These are phyloP conservation scores for Vachellia pachyceras DNA, from an alignment of 306 rosid species.

Conservation along the genomic window DNA sequence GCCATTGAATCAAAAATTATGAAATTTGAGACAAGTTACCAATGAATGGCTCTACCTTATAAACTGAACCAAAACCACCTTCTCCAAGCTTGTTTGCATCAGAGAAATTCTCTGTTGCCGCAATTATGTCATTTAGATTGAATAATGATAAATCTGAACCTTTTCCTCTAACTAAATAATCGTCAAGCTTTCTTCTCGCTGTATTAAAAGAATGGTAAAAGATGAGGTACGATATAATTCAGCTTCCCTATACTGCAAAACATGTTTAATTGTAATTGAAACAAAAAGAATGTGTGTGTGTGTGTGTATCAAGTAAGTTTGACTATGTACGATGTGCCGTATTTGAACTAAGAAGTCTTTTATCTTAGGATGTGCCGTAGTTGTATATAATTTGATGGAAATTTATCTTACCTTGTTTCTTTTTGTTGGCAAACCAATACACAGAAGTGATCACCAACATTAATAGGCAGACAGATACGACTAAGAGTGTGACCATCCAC, in stretches of 20 bases:
- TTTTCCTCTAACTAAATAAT: slow-evolving; percentile 20
- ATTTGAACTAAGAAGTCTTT: too few relatives aligned
- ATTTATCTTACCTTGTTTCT: not conserved
- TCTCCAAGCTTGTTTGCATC: not conserved
- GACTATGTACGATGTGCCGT: too few relatives aligned
- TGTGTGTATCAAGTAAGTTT: not conserved
- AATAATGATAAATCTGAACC: slow-evolving; percentile 49
- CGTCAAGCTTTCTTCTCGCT: not conserved
- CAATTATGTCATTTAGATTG: slow-evolving; percentile 41
- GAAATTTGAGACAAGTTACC: not conserved
- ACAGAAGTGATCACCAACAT: slow-evolving; percentile 1
- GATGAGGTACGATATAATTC: not conserved
- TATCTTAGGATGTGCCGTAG: too few relatives aligned
- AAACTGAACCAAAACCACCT: not conserved
- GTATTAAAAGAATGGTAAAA: not conserved
- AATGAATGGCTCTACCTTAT: not conserved
- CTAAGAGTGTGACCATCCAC: slow-evolving; percentile 39
- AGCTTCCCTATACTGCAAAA: not conserved
- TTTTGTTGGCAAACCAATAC: slow-evolving; percentile 25
- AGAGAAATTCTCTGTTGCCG: slow-evolving; percentile 59
- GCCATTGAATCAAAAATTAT: not conserved
- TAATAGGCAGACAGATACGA: not conserved
- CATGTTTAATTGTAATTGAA: too few relatives aligned
- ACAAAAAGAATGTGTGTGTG: too few relatives aligned
- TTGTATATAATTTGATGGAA: too few relatives aligned